Evolutionary conservation across 345 rosid genomes (phyloP).

Genomic region (Linum usitatissimum): DNA sequence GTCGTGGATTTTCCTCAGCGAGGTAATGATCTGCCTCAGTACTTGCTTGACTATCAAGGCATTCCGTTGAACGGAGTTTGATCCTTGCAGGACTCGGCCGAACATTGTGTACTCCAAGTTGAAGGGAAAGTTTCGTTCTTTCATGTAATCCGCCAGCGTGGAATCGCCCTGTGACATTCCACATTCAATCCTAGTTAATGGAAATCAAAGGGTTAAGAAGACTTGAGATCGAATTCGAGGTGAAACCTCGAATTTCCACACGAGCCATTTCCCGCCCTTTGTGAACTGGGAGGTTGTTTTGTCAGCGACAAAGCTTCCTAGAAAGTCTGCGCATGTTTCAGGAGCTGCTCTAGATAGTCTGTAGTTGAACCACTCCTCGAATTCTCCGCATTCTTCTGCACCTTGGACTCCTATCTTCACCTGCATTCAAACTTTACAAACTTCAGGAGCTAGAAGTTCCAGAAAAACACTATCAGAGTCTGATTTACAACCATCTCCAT

Average conservation of each 20-base stretch:
- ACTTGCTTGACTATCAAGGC: slow-evolving; percentile 86
- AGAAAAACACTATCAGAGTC: not conserved
- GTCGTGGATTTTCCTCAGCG: slow-evolving; percentile 74
- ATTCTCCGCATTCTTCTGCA: slow-evolving; percentile 78
- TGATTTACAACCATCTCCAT: too few relatives aligned
- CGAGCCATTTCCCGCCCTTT: slow-evolving; percentile 92
- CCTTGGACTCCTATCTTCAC: slow-evolving; percentile 75
- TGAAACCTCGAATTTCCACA: slow-evolving; percentile 92
- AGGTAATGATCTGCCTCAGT: slow-evolving; percentile 81
- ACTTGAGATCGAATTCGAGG: not conserved
- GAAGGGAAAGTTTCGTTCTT: slow-evolving; percentile 70
- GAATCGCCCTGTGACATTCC: slow-evolving; percentile 61
- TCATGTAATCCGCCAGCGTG: slow-evolving; percentile 79
- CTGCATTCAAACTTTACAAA: slow-evolving; percentile 56
- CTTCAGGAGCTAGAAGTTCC: not conserved
- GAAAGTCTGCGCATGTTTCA: slow-evolving; percentile 86
- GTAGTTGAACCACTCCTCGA: slow-evolving; percentile 97
- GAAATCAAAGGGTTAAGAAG: too few relatives aligned
- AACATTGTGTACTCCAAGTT: slow-evolving; percentile 83
- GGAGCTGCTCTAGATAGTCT: slow-evolving; percentile 94
- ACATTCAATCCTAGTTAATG: not conserved
- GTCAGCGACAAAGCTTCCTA: slow-evolving; percentile 85
- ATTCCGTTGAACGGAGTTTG: slow-evolving; percentile 56
- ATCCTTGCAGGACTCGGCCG: slow-evolving; percentile 70
- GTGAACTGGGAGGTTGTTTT: slow-evolving; percentile 46